These are phyloP conservation scores for Entomophthora muscae DNA, from an alignment of 371 early-diverging fungal species.

Conservation along the genomic window DNA sequence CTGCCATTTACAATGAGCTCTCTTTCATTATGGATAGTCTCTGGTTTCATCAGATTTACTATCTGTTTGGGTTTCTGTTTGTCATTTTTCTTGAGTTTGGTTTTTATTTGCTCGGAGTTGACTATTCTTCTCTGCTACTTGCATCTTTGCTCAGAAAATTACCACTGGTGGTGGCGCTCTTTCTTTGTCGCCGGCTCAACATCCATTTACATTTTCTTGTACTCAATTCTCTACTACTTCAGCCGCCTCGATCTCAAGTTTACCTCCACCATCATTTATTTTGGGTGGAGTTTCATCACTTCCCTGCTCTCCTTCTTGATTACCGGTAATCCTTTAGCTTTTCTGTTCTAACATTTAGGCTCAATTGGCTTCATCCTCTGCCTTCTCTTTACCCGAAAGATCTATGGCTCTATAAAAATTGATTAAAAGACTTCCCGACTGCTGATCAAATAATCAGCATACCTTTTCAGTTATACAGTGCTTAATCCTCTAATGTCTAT, in stretches of 20 bases:
- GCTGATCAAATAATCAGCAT: too few species aligned
- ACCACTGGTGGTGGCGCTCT: constrained; percentile 89
- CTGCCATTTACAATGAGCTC: constrained; percentile 72
- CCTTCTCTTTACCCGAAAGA: constrained; percentile 45
- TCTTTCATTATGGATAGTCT: constrained; percentile 74
- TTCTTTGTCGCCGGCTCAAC: constrained; percentile 77
- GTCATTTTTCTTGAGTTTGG: constrained; percentile 58
- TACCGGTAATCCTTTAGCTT: constrained; percentile 27
- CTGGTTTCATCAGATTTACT: constrained; percentile 70
- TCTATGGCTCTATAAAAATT: constrained; percentile 57
- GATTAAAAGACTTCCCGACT: too few species aligned
- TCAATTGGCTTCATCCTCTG: constrained; percentile 61
- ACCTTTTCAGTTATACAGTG: too few species aligned
- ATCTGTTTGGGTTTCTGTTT: constrained; percentile 75
- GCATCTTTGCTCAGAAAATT: constrained; percentile 77
- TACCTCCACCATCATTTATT: constrained; percentile 68
- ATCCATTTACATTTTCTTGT: constrained; percentile 75
- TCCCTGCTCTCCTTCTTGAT: constrained; percentile 52
- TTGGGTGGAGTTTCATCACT: constrained; percentile 77
- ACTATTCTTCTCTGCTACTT: constrained; percentile 82
- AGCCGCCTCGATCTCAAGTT: constrained; percentile 49
- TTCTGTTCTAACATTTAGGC: neutral
- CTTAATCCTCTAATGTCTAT: too few species aligned
- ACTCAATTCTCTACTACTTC: constrained; percentile 60
- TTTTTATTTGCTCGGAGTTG: constrained; percentile 66